Conservation (phyloP, 176 grass and related monocot genomes). For the Cenchrus americanus region DNA sequence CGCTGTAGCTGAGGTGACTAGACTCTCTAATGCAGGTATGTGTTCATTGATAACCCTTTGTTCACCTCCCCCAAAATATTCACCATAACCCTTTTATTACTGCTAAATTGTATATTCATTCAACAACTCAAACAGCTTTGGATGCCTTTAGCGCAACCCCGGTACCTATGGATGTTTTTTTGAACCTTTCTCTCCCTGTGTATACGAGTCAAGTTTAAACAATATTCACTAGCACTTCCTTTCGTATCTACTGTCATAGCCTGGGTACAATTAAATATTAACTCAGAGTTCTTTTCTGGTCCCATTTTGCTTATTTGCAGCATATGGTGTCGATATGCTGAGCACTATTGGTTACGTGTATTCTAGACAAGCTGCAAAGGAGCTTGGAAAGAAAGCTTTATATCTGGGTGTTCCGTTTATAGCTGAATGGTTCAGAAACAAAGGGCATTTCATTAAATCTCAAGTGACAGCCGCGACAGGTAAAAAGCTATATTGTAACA, state of each 20-base stretch:
- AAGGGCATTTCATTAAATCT: conserved; percentile 91
- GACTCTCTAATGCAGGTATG: conserved; percentile 82
- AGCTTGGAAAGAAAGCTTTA: conserved; percentile 91
- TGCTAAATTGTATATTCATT: conserved; percentile 25
- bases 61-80: not conserved
- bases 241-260: conserved; percentile 8
- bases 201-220: conserved; percentile 8
- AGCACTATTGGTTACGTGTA: conserved; percentile 93
- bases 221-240: not conserved
- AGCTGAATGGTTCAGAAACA: conserved; percentile 98
- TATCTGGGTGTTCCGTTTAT: conserved; percentile 87
- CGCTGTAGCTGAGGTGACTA: conserved; percentile 77
- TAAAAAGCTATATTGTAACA: conserved; percentile 25
- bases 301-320: conserved; percentile 48
- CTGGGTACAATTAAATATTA: not conserved
- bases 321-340: conserved; percentile 91
- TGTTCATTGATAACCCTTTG: conserved; percentile 5
- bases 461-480: conserved; percentile 94
- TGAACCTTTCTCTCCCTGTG: not conserved
- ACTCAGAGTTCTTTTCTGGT: conserved; percentile 5
- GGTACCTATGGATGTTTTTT: conserved; percentile 22
- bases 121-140: not conserved
- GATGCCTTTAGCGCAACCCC: not conserved
- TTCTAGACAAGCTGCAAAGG: conserved; percentile 87
- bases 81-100: not conserved